Conservation (phyloP, 768 basidiomycete species). For the Lepiota subincarnata region DNA sequence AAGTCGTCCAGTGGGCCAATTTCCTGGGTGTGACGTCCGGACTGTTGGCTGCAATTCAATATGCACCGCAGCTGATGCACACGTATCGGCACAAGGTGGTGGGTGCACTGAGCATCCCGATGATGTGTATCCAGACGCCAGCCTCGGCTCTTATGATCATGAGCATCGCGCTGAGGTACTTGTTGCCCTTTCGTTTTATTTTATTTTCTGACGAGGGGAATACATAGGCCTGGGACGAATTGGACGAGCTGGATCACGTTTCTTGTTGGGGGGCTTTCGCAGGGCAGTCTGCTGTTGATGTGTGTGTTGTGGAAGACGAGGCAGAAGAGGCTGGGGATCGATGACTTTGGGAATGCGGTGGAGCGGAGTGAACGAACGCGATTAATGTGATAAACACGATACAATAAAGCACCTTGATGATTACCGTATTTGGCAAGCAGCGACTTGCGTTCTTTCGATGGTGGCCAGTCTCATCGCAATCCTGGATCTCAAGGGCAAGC, state of each 20-base stretch:
- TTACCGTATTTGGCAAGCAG: no score
- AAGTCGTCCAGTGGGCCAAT: conserved; percentile 62
- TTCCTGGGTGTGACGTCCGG: conserved; percentile 84
- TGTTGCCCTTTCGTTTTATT: not conserved
- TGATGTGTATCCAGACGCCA: conserved; percentile 94
- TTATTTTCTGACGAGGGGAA: not conserved
- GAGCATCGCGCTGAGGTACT: conserved; percentile 66
- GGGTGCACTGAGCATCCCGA: conserved; percentile 88
- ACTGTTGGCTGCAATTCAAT: conserved; percentile 76
- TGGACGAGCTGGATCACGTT: conserved; percentile 91
- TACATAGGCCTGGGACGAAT: conserved; percentile 65
- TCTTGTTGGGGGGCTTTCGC: conserved; percentile 80
- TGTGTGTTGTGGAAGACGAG: conserved; percentile 83
- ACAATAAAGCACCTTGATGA: no score
- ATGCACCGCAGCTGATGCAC: conserved; percentile 78
- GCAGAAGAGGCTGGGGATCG: conserved; percentile 69
- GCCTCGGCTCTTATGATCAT: conserved; percentile 84
- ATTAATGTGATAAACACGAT: no score
- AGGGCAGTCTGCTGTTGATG: conserved; percentile 76
- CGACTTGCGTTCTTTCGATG: not conserved
- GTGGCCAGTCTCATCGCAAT: conserved; percentile 81
- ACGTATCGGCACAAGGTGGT: conserved; percentile 80
- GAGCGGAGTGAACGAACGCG: no score
- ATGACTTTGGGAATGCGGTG: conserved; percentile 73
- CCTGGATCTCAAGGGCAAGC: conserved; percentile 97